Evolutionary conservation across 805 yeast species (phyloP), one percentile per base, ranked within the genome.

Genomic region (Yamadazyma akitaensis): DNA sequence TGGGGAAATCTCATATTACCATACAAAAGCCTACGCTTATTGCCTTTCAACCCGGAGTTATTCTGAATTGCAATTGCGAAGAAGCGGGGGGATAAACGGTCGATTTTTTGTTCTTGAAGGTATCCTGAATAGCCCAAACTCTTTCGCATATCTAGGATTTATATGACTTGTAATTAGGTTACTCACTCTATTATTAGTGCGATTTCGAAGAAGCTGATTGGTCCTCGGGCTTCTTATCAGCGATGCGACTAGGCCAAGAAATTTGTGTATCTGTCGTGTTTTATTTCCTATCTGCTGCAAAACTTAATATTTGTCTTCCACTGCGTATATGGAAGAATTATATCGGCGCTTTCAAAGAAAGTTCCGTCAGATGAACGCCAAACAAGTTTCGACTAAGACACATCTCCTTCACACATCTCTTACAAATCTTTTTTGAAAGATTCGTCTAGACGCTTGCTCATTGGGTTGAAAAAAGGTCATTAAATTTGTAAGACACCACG

Each of bases 381-480:
- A 24, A 21, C 16, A 18, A 19, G 24, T 16, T n/a, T n/a, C n/a
- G n/a, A n/a, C n/a, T n/a, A n/a, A n/a, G n/a, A n/a, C n/a, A n/a
- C n/a, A n/a, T n/a, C n/a, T n/a, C n/a, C n/a, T n/a, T n/a, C n/a
- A n/a, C n/a, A n/a, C n/a, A n/a, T n/a, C n/a, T n/a, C n/a, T n/a
- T n/a, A n/a, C n/a, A n/a, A n/a, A n/a, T n/a, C n/a, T n/a, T n/a
- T n/a, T n/a, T n/a, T n/a, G n/a, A n/a, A n/a, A n/a, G n/a, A n/a
- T n/a, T n/a, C n/a, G n/a, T n/a, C n/a, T n/a, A n/a, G n/a, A n/a
- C n/a, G n/a, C n/a, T n/a, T n/a, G n/a, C n/a, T n/a, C n/a, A n/a
- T n/a, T n/a, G n/a, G n/a, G n/a, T n/a, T n/a, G 47, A 52, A 42
- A 50, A 52, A 19, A 50, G 34, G 34, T 52, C 53, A 28, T 43